Conservation (phyloP, 345 rosid genomes). For the Rhizophora mangle region DNA sequence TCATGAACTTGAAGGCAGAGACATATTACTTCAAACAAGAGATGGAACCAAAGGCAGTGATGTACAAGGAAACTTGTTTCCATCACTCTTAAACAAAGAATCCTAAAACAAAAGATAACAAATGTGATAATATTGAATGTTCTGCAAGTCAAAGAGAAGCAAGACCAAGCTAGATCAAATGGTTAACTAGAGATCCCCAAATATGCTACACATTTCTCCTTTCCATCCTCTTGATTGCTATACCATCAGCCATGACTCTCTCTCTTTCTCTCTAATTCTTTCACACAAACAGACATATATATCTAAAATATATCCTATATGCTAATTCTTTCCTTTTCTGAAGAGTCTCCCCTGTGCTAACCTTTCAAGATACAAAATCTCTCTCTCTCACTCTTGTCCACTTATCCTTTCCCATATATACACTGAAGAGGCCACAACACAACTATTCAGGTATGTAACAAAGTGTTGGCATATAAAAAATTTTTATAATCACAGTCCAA, state of each 20-base stretch:
- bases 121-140: neutral
- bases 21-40: too few relatives aligned
- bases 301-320: too few relatives aligned
- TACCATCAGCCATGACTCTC: too few relatives aligned
- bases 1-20: too few relatives aligned
- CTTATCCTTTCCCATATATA: too few relatives aligned
- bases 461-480: neutral
- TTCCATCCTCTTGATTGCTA: neutral
- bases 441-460: neutral
- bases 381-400: too few relatives aligned
- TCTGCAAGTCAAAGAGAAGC: neutral
- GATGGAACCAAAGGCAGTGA: neutral
- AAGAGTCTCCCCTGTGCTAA: neutral
- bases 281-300: too few relatives aligned
- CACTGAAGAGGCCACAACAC: neutral
- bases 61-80: neutral
- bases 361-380: neutral
- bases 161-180: neutral
- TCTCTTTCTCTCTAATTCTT: too few relatives aligned
- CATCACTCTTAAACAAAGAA: neutral
- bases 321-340: too few relatives aligned
- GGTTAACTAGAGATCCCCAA: too few relatives aligned
- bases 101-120: neutral
- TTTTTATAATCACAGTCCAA: neutral
- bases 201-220: neutral